phyloP scores from a whole-genome alignment of 108 stramenopile species.

The Hondaea fermentalgiana region DNA sequence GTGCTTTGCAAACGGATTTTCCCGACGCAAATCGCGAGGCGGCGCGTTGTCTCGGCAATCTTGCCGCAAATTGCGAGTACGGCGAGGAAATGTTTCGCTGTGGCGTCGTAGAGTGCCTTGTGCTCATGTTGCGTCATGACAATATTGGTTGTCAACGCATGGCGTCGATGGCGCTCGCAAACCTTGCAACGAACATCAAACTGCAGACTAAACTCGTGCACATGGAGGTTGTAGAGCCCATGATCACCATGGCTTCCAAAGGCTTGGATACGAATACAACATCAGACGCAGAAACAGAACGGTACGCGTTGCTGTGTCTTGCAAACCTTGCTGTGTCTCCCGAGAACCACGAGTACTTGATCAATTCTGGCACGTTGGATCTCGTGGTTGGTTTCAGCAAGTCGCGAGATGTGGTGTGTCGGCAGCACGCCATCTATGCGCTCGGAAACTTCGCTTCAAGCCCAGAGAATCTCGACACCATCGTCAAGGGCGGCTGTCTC shows the following conservation, averaged over 20 bases:
- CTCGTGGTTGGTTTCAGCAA: slow-evolving; percentile 56
- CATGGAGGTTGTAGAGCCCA: slow-evolving; percentile 48
- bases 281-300: slow-evolving; percentile 61
- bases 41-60: slow-evolving; percentile 66
- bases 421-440: slow-evolving; percentile 67
- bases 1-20: slow-evolving; percentile 38
- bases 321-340: slow-evolving; percentile 55
- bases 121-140: slow-evolving; percentile 51
- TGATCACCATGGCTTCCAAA: slow-evolving; percentile 42
- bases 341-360: slow-evolving; percentile 48
- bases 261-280: slow-evolving; percentile 60
- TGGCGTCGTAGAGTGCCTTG: slow-evolving; percentile 46
- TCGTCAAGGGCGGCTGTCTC: slow-evolving; percentile 47
- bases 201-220: slow-evolving; percentile 58
- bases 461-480: slow-evolving; percentile 49
- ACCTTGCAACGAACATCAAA: slow-evolving; percentile 55
- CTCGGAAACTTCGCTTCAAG: slow-evolving; percentile 66
- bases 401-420: slow-evolving; percentile 61
- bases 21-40: slow-evolving; percentile 58
- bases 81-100: slow-evolving; percentile 50
- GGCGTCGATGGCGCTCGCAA: slow-evolving; percentile 61
- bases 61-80: slow-evolving; percentile 65
- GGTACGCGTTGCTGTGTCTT: slow-evolving; percentile 61
- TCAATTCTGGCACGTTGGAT: slow-evolving; percentile 49
- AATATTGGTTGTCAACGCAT: slow-evolving; percentile 49